Base-by-base conservation (phyloP, 345 rosid species). In the Ceriops zippeliana region DNA sequence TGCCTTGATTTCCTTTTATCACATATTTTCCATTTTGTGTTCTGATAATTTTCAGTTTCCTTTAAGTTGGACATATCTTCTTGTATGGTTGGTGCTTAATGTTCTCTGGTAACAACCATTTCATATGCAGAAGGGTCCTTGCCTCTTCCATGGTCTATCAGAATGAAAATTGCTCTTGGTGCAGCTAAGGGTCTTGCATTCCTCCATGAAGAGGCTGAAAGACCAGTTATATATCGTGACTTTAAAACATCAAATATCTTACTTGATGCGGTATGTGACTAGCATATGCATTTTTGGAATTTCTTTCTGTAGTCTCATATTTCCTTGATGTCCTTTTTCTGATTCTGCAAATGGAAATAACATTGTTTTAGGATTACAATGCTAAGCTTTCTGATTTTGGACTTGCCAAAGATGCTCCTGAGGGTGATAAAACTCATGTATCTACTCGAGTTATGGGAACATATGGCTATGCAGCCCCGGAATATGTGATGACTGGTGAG, bases 391-490 rank as follows among this genome's bases (percentile, higher is more conserved):
- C 83, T 42, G 83, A 80, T 65, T 80, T 80, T 64, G 83, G 83
- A 69, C 83, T 80, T 51, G 83, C 83, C 63, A 80, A 80, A 71
- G 83, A 77, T 73, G 83, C 78, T 69, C 83, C 83, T 19, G 80
- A 76, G 61, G 80, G 76, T 58, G 83, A 78, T 67, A 74, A 80
- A 63, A 80, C 78, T 31, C 83, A 80, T 69, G 81, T 80, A 31
- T 80, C 83, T 28, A 80, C 83, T 65, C 78, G 83, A 58, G 83
- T 80, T 34, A 80, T 80, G 83, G 83, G 83, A 37, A 80, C 83
- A 46, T 80, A 77, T 56, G 83, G 83, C 7, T 80, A 80, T 76
- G 83, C 83, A 34, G 83, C 83, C 30, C 83, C 83, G 0, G 83
- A 80, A 64, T 80, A 80, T 59, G 81, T 80, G 34, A 76, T 80